These are phyloP conservation scores for Cladophialophora exuberans DNA, from an alignment of 2,329 filamentous ascomycete species.

Conservation along the genomic window DNA sequence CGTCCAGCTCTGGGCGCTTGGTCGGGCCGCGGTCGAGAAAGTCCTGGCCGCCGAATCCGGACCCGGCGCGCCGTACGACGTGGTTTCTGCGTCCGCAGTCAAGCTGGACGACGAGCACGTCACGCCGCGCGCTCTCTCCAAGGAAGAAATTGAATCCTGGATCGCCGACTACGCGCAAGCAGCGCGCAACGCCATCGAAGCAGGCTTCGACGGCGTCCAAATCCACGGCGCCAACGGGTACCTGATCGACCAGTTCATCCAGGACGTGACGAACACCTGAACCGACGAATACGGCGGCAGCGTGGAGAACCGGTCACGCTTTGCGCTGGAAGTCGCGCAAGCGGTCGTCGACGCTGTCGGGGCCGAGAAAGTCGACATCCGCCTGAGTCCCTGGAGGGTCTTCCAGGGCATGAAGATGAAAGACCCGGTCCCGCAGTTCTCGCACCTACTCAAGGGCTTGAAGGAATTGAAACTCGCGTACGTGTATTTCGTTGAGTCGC, in stretches of 20 bases:
- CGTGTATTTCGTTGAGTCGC: constrained; percentile 60
- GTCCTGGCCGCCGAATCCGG: constrained; percentile 38
- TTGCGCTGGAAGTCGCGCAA: constrained; percentile 53
- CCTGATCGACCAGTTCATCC: constrained; percentile 57
- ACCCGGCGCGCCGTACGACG: constrained; percentile 39
- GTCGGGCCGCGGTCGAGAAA: constrained; percentile 55
- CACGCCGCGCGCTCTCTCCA: constrained; percentile 37
- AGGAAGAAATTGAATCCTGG: constrained; percentile 48
- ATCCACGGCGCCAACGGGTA: constrained; percentile 46
- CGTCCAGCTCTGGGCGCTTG: constrained; percentile 59
- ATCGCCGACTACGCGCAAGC: constrained; percentile 50
- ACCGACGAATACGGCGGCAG: constrained; percentile 57
- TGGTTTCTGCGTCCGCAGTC: constrained; percentile 8
- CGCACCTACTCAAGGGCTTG: constrained; percentile 55
- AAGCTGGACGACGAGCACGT: not conserved
- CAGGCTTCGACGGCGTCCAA: constrained; percentile 14
- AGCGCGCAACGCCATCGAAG: constrained; percentile 55
- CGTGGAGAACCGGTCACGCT: constrained; percentile 56
- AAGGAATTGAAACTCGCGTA: constrained; percentile 59
- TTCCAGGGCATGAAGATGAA: constrained; percentile 59
- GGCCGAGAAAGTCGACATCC: constrained; percentile 50
- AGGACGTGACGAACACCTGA: constrained; percentile 54
- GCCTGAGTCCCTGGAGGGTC: constrained; percentile 50
- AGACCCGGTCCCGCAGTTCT: constrained; percentile 64
- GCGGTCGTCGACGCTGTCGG: constrained; percentile 37